Conservation (phyloP, 257 asterid species). For the Petunia axillaris region DNA sequence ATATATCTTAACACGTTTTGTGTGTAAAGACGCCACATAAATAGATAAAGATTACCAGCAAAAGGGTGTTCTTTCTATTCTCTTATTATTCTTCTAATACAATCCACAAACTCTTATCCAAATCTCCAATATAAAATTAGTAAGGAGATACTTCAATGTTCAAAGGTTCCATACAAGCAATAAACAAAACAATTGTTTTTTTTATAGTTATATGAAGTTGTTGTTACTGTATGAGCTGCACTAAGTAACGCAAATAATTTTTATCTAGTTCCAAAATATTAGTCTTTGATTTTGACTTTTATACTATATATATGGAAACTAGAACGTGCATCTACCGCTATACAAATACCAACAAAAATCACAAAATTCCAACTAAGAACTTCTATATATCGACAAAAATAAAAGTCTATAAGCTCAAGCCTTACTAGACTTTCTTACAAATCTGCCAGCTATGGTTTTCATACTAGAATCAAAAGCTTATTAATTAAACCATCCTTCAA, state of each 20-base stretch:
- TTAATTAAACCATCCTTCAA: constrained; percentile 4
- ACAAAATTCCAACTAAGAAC: constrained; percentile 6
- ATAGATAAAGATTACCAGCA: too few species aligned
- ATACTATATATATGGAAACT: background rate
- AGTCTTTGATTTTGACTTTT: constrained; percentile 4
- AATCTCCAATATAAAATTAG: too few species aligned
- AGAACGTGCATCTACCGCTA: constrained; percentile 48
- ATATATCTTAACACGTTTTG: too few species aligned
- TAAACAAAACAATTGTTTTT: too few species aligned
- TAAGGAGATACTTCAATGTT: too few species aligned
- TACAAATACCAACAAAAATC: constrained; percentile 11
- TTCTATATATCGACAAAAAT: background rate
- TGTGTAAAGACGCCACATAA: too few species aligned
- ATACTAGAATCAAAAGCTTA: background rate
- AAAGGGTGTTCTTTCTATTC: too few species aligned
- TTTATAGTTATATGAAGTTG: too few species aligned
- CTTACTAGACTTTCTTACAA: background rate
- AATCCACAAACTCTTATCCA: too few species aligned
- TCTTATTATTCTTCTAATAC: too few species aligned
- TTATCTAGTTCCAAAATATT: constrained; percentile 38
- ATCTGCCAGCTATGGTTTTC: background rate
- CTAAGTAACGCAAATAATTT: constrained; percentile 23
- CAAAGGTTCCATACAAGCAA: too few species aligned
- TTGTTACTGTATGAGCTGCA: too few species aligned
- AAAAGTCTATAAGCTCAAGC: background rate